Evolutionary conservation across 2,329 filamentous ascomycete genomes (phyloP).

Genomic region (Xylaria sp.): DNA sequence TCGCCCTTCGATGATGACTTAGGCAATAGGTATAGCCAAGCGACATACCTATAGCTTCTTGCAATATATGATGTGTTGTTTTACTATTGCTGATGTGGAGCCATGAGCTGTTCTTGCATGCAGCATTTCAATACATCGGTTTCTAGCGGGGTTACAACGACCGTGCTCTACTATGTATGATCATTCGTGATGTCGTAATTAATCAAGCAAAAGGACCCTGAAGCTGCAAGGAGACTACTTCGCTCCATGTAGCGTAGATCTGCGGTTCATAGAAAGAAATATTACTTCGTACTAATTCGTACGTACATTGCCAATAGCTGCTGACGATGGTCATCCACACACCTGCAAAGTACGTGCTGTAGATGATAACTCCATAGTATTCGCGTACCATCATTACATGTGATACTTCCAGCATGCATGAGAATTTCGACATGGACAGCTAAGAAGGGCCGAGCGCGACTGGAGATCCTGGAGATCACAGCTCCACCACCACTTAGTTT

Average conservation of each 20-base stretch:
- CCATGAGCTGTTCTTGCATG: slow-evolving; percentile 10
- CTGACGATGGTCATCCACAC: background rate
- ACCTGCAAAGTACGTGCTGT: background rate
- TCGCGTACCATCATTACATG: background rate
- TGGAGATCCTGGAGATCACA: slow-evolving; percentile 9
- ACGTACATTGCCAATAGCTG: background rate
- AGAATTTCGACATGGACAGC: background rate
- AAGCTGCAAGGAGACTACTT: background rate
- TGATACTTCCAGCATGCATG: slow-evolving; percentile 10
- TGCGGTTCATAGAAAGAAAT: background rate
- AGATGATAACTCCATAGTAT: background rate
- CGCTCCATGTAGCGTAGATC: background rate
- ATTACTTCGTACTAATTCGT: background rate
- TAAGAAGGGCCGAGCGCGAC: slow-evolving; percentile 8
- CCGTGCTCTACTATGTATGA: background rate
- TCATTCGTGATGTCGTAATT: background rate
- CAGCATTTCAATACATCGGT: background rate
- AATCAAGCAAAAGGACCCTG: background rate
- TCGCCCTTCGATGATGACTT: background rate
- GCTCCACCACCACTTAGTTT: slow-evolving; percentile 1
- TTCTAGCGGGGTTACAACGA: background rate
- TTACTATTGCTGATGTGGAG: slow-evolving; percentile 7
- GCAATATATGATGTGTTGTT: background rate
- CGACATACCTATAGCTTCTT: background rate
- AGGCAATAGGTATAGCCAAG: background rate